Conservation (phyloP, 139 green algal genomes). For the Chlamydomonas eustigma region DNA sequence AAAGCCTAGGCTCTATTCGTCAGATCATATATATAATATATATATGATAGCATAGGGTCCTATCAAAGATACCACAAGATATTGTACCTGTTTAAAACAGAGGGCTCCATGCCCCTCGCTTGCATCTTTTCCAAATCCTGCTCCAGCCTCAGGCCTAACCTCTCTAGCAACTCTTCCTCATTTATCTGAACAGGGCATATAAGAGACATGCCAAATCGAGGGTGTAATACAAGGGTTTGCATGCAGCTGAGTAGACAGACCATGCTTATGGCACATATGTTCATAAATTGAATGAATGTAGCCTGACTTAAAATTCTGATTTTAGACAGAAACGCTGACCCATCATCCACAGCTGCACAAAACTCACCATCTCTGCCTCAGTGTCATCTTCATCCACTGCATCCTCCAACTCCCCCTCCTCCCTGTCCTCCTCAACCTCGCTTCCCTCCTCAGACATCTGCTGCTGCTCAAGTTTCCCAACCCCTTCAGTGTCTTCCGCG, state of each 20-base stretch:
- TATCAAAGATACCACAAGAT: too few species aligned
- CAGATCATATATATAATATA: too few species aligned
- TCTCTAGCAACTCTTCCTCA: constrained; percentile 39
- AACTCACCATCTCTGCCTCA: not conserved
- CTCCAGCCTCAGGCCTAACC: constrained; percentile 63
- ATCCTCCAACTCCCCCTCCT: constrained; percentile 17
- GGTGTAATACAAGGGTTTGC: too few species aligned
- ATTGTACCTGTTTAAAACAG: not conserved
- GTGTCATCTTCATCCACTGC: constrained; percentile 28
- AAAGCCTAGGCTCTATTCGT: too few species aligned
- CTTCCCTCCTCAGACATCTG: constrained; percentile 18
- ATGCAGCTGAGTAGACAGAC: too few species aligned
- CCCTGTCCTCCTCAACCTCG: constrained; percentile 20
- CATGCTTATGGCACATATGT: too few species aligned
- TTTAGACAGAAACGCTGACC: too few species aligned
- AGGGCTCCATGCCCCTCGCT: not conserved
- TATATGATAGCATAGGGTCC: too few species aligned
- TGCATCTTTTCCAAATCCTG: constrained; percentile 6
- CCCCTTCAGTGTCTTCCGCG: not conserved
- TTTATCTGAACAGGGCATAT: too few species aligned
- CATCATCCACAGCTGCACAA: not conserved
- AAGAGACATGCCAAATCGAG: too few species aligned
- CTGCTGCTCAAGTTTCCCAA: constrained; percentile 3
- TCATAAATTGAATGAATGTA: too few species aligned
- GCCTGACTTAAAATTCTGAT: not conserved